Conservation (phyloP, 2,329 filamentous ascomycete species). For the Amauroascus niger region DNA sequence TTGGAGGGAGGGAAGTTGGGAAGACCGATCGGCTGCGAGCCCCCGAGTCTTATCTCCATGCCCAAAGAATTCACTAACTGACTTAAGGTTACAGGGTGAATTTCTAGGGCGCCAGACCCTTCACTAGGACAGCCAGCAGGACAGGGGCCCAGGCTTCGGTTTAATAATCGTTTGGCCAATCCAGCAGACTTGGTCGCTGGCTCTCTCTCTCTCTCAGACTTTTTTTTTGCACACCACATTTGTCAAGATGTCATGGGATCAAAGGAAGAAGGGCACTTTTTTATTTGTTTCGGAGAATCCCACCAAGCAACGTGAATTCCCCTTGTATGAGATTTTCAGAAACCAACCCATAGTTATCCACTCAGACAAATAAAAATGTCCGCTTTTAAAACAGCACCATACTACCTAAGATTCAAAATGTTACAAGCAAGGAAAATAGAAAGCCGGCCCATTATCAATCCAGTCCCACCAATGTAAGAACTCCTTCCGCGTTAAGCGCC, state of each 20-base stretch:
- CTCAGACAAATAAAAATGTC: slow-evolving; percentile 1
- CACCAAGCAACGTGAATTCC: too few species aligned
- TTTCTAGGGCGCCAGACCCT: not conserved
- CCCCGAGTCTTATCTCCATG: slow-evolving; percentile 12
- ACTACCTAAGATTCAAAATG: not conserved
- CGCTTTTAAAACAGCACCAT: slow-evolving; percentile 14
- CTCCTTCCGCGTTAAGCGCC: slow-evolving; percentile 63
- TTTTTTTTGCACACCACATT: not conserved
- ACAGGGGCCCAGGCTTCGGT: not conserved
- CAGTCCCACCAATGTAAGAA: slow-evolving; percentile 58
- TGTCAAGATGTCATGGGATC: slow-evolving; percentile 10
- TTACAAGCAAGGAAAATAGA: slow-evolving; percentile 17
- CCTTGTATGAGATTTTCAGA: too few species aligned
- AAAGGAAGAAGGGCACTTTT: slow-evolving; percentile 1
- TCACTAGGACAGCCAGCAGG: not conserved
- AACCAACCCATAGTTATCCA: too few species aligned
- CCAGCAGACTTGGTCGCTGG: not conserved
- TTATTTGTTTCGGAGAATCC: too few species aligned
- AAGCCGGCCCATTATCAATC: slow-evolving; percentile 36
- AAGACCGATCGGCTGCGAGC: slow-evolving; percentile 4
- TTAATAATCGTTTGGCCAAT: not conserved
- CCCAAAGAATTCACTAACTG: too few species aligned
- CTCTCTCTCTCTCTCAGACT: not conserved
- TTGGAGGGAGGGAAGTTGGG: not conserved
- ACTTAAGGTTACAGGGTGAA: slow-evolving; percentile 4